Evolutionary conservation across 345 rosid genomes (phyloP).

Genomic region (Turnera subulata): DNA sequence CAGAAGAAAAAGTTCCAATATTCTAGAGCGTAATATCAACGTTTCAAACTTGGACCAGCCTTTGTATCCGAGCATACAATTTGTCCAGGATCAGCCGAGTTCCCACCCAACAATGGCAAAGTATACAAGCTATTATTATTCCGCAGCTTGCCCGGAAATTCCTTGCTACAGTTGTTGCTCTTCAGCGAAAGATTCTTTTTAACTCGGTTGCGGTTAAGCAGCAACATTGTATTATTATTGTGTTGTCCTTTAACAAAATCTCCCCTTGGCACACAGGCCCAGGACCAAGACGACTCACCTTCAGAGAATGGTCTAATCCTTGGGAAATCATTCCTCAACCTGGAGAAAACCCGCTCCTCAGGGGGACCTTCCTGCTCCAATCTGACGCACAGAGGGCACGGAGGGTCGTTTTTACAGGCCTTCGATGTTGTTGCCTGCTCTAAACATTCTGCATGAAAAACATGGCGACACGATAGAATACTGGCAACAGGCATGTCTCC

Average conservation of each 20-base stretch:
- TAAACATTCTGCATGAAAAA: constrained; percentile 56
- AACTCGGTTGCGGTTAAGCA: constrained; percentile 44
- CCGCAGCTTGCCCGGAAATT: constrained; percentile 42
- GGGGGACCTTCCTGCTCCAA: constrained; percentile 32
- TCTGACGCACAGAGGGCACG: constrained; percentile 47
- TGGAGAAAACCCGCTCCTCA: constrained; percentile 24
- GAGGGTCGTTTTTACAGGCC: constrained; percentile 40
- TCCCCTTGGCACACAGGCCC: constrained; percentile 61
- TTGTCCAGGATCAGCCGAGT: constrained; percentile 27
- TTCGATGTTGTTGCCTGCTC: constrained; percentile 45
- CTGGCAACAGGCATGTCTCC: constrained; percentile 52
- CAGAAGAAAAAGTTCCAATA: no score
- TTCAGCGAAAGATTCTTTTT: constrained; percentile 48
- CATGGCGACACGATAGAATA: constrained; percentile 50
- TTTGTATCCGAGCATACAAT: constrained; percentile 37
- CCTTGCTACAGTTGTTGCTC: constrained; percentile 47
- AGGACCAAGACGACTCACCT: constrained; percentile 52
- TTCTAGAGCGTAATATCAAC: not conserved
- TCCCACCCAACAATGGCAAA: constrained; percentile 21
- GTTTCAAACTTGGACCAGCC: constrained; percentile 18
- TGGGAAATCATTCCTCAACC: constrained; percentile 31
- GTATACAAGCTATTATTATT: not conserved
- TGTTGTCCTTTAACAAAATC: constrained; percentile 64
- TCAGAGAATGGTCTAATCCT: constrained; percentile 46
- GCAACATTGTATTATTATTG: constrained; percentile 39